Base-by-base conservation (phyloP, 495 filamentous ascomycete genomes). In the Talaromyces proteolyticus region DNA sequence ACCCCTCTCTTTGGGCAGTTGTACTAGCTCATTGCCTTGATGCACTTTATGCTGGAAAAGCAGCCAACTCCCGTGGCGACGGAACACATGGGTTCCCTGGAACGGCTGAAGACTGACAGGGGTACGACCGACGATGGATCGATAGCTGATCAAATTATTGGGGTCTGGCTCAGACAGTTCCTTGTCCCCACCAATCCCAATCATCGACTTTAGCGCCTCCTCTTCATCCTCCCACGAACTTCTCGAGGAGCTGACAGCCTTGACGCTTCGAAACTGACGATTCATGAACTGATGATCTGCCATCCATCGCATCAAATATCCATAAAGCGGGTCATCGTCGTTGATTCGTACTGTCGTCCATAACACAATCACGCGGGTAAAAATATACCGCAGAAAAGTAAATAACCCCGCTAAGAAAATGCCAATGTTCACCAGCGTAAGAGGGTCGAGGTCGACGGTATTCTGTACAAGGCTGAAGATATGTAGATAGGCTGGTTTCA, bases 201-300 rank as follows among this genome's bases (percentile, higher is more conserved):
- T 39, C 47, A 41, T 49, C 1, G 47, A 40, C 26, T 49, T 49
- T 19, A 49, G 47, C 6, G 47, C 47, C 16, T 49, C 47, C 26
- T 49, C 47, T 34, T 49, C 47, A 18, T 49, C 47, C 36, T 49
- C 47, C 47, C 47, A 49, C 38, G 47, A 24, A 49, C 47, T 49
- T 21, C 38, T 49, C 1, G 36, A 23, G 1, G 47, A 12, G 7
- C 47, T 49, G 12, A 49, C 17, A 8, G 47, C 47, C 12, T 49
- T 49, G 17, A 49, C 47, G 36, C 47, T 49, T 10, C 47, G 47
- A 18, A 49, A 49, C 19, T 49, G 47, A n/a, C 47, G 47, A 11
- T 25, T 49, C 47, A 41, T 49, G 2, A 49, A 49, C 20, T 49
- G 47, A 18, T 49, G 36, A 20, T 49, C 47, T 2, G 47, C 10